phyloP scores from a whole-genome alignment of 1,284 basidiomycete genomes.

The Moniliella sp. region DNA sequence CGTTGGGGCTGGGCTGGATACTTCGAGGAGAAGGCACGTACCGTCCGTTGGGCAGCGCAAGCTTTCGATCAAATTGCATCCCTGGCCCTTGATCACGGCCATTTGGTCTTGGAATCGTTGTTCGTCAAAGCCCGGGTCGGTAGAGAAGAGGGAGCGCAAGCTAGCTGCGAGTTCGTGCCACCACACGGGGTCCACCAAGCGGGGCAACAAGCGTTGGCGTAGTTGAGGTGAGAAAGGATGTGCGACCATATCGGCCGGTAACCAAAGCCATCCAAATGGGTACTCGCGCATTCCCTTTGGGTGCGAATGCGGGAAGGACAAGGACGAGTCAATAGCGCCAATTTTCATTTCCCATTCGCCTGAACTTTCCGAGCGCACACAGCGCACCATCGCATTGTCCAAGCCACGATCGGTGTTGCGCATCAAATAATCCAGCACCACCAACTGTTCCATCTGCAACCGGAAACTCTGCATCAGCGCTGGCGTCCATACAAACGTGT shows the following conservation, averaged over 20 bases:
- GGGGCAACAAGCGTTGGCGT: slow-evolving; percentile 55
- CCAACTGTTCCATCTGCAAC: slow-evolving; percentile 59
- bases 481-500: slow-evolving; percentile 67
- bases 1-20: too few species aligned
- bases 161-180: slow-evolving; percentile 68
- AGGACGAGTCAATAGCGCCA: slow-evolving; percentile 66
- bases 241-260: slow-evolving; percentile 58
- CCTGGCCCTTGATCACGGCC: slow-evolving; percentile 73
- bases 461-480: slow-evolving; percentile 56
- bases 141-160: slow-evolving; percentile 51
- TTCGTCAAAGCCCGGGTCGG: slow-evolving; percentile 47
- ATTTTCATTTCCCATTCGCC: too few species aligned
- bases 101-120: slow-evolving; percentile 49
- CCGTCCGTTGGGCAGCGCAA: slow-evolving; percentile 48
- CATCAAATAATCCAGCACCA: slow-evolving; percentile 57
- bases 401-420: slow-evolving; percentile 46
- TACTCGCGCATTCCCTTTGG: slow-evolving; percentile 72
- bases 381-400: slow-evolving; percentile 36
- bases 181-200: slow-evolving; percentile 61
- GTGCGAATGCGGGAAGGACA: slow-evolving; percentile 53
- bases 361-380: too few species aligned
- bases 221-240: slow-evolving; percentile 60
- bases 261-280: slow-evolving; percentile 64
- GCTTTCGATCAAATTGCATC: slow-evolving; percentile 66
- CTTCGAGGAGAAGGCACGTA: too few species aligned